phyloP scores from a whole-genome alignment of 164 flowering plant genomes.

The Magnolia sinica region DNA sequence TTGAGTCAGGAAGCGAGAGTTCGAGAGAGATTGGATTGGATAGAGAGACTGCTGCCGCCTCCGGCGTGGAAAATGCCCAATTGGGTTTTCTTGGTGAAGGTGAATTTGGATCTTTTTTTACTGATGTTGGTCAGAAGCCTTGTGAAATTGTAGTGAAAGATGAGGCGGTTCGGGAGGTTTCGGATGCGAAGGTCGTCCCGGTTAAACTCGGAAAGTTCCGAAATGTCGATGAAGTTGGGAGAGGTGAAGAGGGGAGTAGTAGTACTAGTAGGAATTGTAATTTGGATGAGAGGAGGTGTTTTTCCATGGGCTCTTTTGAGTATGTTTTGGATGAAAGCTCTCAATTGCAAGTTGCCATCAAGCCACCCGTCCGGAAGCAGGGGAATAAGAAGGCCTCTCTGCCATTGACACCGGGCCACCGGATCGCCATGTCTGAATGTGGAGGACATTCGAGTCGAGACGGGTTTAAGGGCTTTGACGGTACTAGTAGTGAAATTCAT shows the following conservation, averaged over 20 bases:
- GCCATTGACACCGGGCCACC: slow-evolving; percentile 53
- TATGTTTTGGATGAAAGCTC: slow-evolving; percentile 79
- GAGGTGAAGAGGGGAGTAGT: slow-evolving; percentile 13
- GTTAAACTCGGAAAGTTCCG: slow-evolving; percentile 89
- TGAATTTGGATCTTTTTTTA: slow-evolving; percentile 33
- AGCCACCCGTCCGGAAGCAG: slow-evolving; percentile 40
- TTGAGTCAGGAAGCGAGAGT: slow-evolving; percentile 80
- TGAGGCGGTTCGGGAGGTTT: slow-evolving; percentile 9
- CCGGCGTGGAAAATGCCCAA: slow-evolving; percentile 17
- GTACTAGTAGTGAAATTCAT: slow-evolving; percentile 15
- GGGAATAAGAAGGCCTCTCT: slow-evolving; percentile 41
- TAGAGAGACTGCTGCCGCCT: not conserved
- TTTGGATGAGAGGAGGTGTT: slow-evolving; percentile 73
- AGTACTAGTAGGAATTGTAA: slow-evolving; percentile 28
- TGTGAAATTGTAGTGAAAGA: slow-evolving; percentile 35
- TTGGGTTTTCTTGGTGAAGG: slow-evolving; percentile 30
- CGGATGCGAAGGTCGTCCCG: slow-evolving; percentile 38
- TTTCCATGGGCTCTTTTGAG: slow-evolving; percentile 90
- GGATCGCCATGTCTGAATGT: slow-evolving; percentile 71
- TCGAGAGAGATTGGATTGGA: slow-evolving; percentile 62
- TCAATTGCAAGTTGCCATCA: slow-evolving; percentile 62
- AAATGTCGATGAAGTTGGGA: slow-evolving; percentile 46
- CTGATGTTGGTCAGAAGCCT: slow-evolving; percentile 26
- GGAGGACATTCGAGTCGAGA: slow-evolving; percentile 66
- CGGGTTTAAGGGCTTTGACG: slow-evolving; percentile 46